A percentile compares a stretch with the other conserved stretches of the same genome.
Conservation (phyloP, 2,329 filamentous ascomycete genomes). For the Epicoccum nigrum region DNA sequence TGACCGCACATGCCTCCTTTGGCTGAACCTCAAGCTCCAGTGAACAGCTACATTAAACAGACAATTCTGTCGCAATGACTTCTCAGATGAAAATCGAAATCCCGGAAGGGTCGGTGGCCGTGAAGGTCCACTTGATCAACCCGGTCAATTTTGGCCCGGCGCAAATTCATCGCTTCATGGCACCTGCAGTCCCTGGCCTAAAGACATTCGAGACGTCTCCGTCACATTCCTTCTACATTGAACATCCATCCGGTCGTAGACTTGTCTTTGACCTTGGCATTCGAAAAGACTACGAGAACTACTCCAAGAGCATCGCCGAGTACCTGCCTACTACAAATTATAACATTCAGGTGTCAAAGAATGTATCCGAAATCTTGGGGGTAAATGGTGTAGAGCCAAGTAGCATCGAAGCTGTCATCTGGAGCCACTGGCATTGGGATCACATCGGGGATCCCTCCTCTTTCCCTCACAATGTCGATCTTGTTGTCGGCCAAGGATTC, state of each 20-base stretch:
- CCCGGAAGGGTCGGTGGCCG: conserved; percentile 12
- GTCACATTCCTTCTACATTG: conserved; percentile 55
- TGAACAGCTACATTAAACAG: no score
- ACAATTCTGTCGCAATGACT: conserved; percentile 5
- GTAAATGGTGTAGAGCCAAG: conserved; percentile 40
- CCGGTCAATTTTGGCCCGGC: conserved; percentile 40
- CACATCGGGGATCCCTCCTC: conserved; percentile 55
- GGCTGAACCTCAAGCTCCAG: no score
- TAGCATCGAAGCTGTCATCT: conserved; percentile 49
- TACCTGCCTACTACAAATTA: conserved; percentile 32
- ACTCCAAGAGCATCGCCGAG: conserved; percentile 23
- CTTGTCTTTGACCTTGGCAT: conserved; percentile 57
- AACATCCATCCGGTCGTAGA: conserved; percentile 51
- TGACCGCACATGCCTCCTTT: no score
- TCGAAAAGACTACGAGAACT: conserved; percentile 54
- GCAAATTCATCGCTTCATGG: conserved; percentile 40
- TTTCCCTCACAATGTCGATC: conserved; percentile 54
- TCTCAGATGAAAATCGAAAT: conserved; percentile 10
- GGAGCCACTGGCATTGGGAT: conserved; percentile 57
- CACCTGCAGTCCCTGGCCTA: conserved; percentile 25
- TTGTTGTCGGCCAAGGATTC: conserved; percentile 62
- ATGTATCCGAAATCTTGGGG: conserved; percentile 47
- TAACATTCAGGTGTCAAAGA: conserved; percentile 51
- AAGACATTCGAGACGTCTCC: conserved; percentile 39
- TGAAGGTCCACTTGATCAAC: conserved; percentile 42